A percentile compares a stretch with the other conserved stretches of the same genome.
Conservation (phyloP, 2,329 filamentous ascomycete genomes). For the Verticillium longisporum region DNA sequence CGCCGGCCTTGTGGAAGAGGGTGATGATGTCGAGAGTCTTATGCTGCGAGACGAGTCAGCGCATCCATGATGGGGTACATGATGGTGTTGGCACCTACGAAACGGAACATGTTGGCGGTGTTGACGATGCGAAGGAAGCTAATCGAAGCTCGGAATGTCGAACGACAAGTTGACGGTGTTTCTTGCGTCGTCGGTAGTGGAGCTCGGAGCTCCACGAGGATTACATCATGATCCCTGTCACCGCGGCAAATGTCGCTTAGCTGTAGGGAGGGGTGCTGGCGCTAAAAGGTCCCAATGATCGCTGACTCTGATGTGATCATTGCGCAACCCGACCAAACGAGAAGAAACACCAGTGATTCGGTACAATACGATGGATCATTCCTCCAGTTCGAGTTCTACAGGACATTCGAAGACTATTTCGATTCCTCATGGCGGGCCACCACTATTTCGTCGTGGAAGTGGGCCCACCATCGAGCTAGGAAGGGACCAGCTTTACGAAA, state of each 20-base stretch:
- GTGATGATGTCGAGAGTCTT: conserved; percentile 88
- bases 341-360: neutral
- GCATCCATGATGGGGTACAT: neutral
- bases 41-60: conserved; percentile 39
- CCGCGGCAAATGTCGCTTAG: neutral
- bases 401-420: too few relatives aligned
- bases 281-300: neutral
- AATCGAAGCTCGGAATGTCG: neutral
- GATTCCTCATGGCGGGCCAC: too few relatives aligned
- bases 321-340: neutral
- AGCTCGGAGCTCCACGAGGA: conserved; percentile 7
- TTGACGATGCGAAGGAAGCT: neutral
- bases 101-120: conserved; percentile 35
- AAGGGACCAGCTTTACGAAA: too few relatives aligned
- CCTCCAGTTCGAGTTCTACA: too few relatives aligned
- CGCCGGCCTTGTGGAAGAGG: conserved; percentile 83
- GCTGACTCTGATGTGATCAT: too few relatives aligned
- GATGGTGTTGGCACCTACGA: conserved; percentile 26
- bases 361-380: too few relatives aligned
- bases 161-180: neutral
- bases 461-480: too few relatives aligned
- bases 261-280: neutral
- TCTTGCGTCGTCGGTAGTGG: conserved; percentile 11
- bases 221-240: conserved; percentile 10
- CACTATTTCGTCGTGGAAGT: too few relatives aligned